Conservation (phyloP, 306 rosid genomes). For the Vicia sativa region DNA sequence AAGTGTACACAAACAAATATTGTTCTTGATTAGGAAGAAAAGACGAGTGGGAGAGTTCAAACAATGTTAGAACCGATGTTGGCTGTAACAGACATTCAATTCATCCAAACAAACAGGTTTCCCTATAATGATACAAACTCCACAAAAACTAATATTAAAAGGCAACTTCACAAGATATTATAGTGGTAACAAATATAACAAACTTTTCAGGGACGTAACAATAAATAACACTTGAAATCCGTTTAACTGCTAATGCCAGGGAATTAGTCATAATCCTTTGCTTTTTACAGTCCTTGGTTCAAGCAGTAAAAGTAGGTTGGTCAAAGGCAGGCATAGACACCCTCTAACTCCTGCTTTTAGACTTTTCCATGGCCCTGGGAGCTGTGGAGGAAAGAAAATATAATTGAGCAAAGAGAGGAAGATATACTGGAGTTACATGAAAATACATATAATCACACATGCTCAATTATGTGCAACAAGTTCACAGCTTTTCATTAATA, state of each 20-base stretch:
- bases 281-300: constrained; percentile 33
- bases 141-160: constrained; percentile 55
- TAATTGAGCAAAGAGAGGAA: constrained; percentile 21
- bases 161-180: constrained; percentile 46
- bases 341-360: constrained; percentile 64
- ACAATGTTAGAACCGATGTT: constrained; percentile 16
- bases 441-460: not conserved
- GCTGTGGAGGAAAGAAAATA: constrained; percentile 53
- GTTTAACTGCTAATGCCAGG: constrained; percentile 38
- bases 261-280: constrained; percentile 40
- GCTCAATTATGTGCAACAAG: too few species aligned
- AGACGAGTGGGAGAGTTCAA: not conserved
- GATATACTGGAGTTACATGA: not conserved
- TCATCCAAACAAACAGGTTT: constrained; percentile 46
- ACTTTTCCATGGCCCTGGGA: constrained; percentile 89
- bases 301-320: constrained; percentile 32
- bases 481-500: too few species aligned
- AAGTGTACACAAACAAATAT: not conserved
- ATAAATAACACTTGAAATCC: constrained; percentile 43
- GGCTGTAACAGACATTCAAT: constrained; percentile 41
- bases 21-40: not conserved
- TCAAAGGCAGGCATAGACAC: constrained; percentile 44
- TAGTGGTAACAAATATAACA: constrained; percentile 47
- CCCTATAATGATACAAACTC: constrained; percentile 55
- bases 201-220: constrained; percentile 41